Conservation (phyloP, 805 yeast genomes). For the Suhomyces tanzawaensis region DNA sequence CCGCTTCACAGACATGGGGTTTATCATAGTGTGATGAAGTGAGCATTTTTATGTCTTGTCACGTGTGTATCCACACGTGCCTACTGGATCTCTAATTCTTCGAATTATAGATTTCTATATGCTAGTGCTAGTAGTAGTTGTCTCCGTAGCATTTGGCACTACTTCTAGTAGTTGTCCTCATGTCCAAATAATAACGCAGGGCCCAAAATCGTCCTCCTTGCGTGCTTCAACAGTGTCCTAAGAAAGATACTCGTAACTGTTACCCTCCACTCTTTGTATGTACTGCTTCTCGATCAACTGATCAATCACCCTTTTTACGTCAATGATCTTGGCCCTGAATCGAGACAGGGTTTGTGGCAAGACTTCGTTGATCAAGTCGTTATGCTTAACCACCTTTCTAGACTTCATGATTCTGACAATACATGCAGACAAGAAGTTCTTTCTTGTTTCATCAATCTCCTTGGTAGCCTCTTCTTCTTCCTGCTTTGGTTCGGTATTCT, state of each 20-base stretch:
- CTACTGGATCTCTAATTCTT: too few relatives aligned
- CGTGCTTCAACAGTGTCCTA: too few relatives aligned
- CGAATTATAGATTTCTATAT: too few relatives aligned
- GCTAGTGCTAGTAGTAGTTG: too few relatives aligned
- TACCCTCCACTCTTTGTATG: conserved; percentile 70
- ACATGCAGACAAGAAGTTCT: conserved; percentile 83
- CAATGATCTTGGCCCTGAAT: conserved; percentile 81
- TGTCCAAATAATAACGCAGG: too few relatives aligned
- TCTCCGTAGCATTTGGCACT: too few relatives aligned
- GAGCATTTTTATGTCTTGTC: too few relatives aligned
- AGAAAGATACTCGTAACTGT: conserved; percentile 79
- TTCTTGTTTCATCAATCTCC: conserved; percentile 84
- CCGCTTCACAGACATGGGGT: conserved; percentile 1
- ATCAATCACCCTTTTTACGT: conserved; percentile 84
- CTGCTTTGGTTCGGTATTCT: conserved; percentile 54
- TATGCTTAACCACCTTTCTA: conserved; percentile 74
- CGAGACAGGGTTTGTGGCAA: conserved; percentile 79
- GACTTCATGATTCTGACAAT: conserved; percentile 97
- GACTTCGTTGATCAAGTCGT: conserved; percentile 80
- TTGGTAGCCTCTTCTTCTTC: conserved; percentile 73
- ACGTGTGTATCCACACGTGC: too few relatives aligned
- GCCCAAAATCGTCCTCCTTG: too few relatives aligned
- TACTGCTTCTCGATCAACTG: conserved; percentile 83
- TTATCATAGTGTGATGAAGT: too few relatives aligned
- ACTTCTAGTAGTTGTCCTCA: too few relatives aligned